Percentiles rank a stretch among this genome's conserved stretches.
phyloP scores from a whole-genome alignment of 305 asterid species.

The Fraxinus ornus region DNA sequence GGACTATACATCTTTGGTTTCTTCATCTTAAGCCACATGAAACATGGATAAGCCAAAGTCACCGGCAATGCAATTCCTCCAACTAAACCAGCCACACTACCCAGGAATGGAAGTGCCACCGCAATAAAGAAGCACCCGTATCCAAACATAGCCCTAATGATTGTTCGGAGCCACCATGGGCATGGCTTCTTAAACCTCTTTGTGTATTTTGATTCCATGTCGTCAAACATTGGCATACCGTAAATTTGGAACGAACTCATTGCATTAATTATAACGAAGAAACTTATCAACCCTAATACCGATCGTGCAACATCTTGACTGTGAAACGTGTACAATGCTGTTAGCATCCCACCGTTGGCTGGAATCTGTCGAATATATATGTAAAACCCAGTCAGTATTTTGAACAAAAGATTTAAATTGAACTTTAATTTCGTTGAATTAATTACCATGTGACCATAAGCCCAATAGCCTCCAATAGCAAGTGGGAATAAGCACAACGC shows the following conservation, averaged over 20 bases:
- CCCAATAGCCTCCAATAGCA: constrained; percentile 84
- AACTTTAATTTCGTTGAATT: background rate
- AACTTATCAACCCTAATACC: constrained; percentile 44
- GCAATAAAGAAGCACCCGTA: constrained; percentile 60
- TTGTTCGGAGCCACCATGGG: constrained; percentile 73
- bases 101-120: constrained; percentile 72
- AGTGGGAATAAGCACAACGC: constrained; percentile 79
- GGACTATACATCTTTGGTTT: constrained; percentile 55
- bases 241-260: constrained; percentile 74
- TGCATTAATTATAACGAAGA: constrained; percentile 56
- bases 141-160: constrained; percentile 57
- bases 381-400: background rate
- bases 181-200: constrained; percentile 55
- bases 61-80: constrained; percentile 76
- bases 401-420: background rate
- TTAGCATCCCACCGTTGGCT: constrained; percentile 59
- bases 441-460: constrained; percentile 64
- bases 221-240: constrained; percentile 77
- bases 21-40: constrained; percentile 86
- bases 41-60: constrained; percentile 74
- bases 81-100: constrained; percentile 65
- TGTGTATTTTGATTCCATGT: constrained; percentile 62
- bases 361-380: constrained; percentile 51
- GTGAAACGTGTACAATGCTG: constrained; percentile 57
- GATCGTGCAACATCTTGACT: constrained; percentile 48